phyloP scores from a whole-genome alignment of 345 rosid genomes.

The Boechera divaricarpa region DNA sequence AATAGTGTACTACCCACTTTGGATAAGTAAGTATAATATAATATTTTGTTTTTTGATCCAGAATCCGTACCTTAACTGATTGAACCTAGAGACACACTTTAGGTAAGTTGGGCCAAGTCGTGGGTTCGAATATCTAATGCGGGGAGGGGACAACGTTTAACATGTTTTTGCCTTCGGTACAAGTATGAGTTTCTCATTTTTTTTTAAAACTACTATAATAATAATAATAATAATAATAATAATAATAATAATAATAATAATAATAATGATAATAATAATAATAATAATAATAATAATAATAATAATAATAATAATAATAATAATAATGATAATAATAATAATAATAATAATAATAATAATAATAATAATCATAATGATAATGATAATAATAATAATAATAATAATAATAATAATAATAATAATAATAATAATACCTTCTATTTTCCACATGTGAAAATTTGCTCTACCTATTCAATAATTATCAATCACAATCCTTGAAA shows the following conservation, averaged over 20 bases:
- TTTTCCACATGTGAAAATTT: background rate
- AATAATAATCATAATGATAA: too few relatives aligned
- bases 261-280: too few relatives aligned
- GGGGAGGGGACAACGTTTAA: background rate
- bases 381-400: too few relatives aligned
- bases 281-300: too few relatives aligned
- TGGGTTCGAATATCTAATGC: background rate
- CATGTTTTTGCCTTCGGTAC: background rate
- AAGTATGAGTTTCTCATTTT: background rate
- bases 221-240: too few relatives aligned
- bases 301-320: too few relatives aligned
- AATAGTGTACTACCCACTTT: conserved; percentile 11
- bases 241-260: too few relatives aligned
- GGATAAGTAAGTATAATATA: background rate
- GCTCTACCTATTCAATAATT: background rate
- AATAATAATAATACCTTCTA: background rate
- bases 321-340: too few relatives aligned
- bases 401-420: too few relatives aligned
- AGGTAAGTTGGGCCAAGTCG: background rate
- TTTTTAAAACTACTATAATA: too few relatives aligned
- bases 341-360: too few relatives aligned
- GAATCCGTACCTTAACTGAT: conserved; percentile 1
- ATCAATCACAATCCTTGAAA: conserved; percentile 26
- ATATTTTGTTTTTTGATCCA: background rate
- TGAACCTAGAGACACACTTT: background rate